A percentile compares a stretch with the other conserved stretches of the same genome.
Conservation (phyloP, 169 alveolate species). For the Cryptosporidium viatorum region DNA sequence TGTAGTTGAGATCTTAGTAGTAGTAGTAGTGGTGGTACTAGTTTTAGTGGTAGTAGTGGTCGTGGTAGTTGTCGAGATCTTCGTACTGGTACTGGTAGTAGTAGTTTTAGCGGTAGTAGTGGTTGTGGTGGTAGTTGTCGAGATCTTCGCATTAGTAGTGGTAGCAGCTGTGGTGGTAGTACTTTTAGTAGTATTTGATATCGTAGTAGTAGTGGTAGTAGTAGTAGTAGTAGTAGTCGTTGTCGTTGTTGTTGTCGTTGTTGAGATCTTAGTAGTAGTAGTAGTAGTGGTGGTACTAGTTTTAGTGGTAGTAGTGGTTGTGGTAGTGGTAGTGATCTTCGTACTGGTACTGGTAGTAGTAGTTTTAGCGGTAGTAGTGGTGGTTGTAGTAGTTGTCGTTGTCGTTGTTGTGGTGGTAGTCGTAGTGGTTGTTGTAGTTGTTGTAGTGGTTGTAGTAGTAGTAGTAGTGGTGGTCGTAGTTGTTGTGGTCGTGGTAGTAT, state of each 20-base stretch:
- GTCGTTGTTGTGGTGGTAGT: conserved; percentile 77
- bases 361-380: conserved; percentile 65
- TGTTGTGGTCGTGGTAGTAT: conserved; percentile 68
- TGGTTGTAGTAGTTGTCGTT: conserved; percentile 74
- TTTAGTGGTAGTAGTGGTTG: conserved; percentile 75
- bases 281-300: conserved; percentile 62
- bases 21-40: conserved; percentile 46
- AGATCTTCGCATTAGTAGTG: no score
- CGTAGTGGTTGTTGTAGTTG: conserved; percentile 65
- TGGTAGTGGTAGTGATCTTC: not conserved
- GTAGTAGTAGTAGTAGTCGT: conserved; percentile 48
- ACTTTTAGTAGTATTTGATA: no score
- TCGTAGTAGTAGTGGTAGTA: no score
- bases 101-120: conserved; percentile 63
- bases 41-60: conserved; percentile 76
- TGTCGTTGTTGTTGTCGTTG: conserved; percentile 69
- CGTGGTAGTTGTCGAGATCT: conserved; percentile 10
- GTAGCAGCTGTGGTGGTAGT: no score
- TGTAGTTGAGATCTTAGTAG: conserved; percentile 60
- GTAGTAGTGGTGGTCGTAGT: conserved; percentile 76
- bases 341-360: not conserved
- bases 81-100: not conserved
- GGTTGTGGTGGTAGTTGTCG: conserved; percentile 58
- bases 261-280: conserved; percentile 42
- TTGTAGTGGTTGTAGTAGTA: conserved; percentile 33